A percentile compares a stretch with the other conserved stretches of the same genome.
phyloP scores from a whole-genome alignment of 192 early-diverging fungal genomes.

The Gryganskiella cystojenkinii region DNA sequence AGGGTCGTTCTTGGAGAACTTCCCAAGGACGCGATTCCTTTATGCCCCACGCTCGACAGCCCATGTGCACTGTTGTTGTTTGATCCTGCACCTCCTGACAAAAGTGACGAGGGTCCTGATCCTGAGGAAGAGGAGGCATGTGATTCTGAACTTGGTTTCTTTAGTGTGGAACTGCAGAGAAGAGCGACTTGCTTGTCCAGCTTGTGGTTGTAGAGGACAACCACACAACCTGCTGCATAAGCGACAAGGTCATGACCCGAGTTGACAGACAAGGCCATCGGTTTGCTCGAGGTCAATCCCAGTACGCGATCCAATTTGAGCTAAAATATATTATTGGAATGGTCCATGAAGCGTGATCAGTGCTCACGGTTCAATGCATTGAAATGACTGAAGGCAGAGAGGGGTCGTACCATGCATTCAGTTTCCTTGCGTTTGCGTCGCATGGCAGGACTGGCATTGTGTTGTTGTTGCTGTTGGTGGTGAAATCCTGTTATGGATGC shows the following conservation, averaged over 20 bases:
- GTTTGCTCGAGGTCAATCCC: constrained; percentile 67
- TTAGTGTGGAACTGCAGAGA: constrained; percentile 53
- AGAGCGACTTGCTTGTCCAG: constrained; percentile 73
- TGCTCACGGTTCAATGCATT: not conserved
- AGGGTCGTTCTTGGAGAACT: constrained; percentile 16
- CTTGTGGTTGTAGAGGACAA: constrained; percentile 81
- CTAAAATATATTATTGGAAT: constrained; percentile 43
- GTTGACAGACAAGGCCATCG: constrained; percentile 64
- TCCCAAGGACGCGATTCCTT: constrained; percentile 9
- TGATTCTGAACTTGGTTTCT: constrained; percentile 6
- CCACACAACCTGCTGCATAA: constrained; percentile 79
- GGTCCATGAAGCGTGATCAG: not conserved
- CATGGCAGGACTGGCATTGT: constrained; percentile 40
- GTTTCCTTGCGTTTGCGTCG: constrained; percentile 41
- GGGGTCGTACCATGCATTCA: constrained; percentile 20
- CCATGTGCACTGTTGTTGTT: too few species aligned
- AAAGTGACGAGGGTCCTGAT: constrained; percentile 23
- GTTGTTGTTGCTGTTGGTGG: too few species aligned
- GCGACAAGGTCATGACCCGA: constrained; percentile 68
- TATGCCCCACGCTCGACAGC: not conserved
- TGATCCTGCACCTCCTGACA: too few species aligned
- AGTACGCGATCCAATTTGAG: constrained; percentile 74
- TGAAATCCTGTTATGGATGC: not conserved
- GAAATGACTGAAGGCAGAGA: not conserved
- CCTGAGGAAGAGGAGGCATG: constrained; percentile 1